A percentile compares a stretch with the other conserved stretches of the same genome.
Conservation (phyloP, 73 alveolate genomes). For the Stentor roeselii region DNA sequence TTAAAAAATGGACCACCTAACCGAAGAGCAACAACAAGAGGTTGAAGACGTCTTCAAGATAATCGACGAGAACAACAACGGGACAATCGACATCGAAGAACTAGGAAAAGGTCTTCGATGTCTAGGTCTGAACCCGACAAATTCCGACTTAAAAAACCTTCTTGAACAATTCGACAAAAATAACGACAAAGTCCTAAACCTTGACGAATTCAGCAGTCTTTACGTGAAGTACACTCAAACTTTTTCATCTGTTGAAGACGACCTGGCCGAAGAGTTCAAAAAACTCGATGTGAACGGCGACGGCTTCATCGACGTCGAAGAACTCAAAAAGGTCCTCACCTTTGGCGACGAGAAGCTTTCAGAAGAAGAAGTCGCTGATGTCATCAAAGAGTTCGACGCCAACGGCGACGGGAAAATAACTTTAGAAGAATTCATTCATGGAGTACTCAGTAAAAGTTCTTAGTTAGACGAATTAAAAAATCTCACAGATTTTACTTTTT, state of each 20-base stretch:
- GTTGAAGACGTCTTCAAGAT: background rate
- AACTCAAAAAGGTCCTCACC: background rate
- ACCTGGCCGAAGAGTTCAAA: background rate
- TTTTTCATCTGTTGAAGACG: background rate
- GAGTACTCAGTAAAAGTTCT: background rate
- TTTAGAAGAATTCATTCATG: background rate
- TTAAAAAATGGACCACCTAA: background rate
- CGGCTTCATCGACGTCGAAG: background rate
- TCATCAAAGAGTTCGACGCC: background rate
- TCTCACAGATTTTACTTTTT: too few relatives aligned
- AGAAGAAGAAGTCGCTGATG: background rate
- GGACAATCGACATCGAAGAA: background rate
- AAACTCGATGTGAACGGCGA: conserved; percentile 1
- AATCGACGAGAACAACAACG: background rate
- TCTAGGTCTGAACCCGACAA: conserved; percentile 10
- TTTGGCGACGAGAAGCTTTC: background rate
- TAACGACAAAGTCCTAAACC: background rate
- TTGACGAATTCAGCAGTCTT: background rate
- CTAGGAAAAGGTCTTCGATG: conserved; percentile 8
- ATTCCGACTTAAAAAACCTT: background rate
- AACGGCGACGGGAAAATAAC: background rate
- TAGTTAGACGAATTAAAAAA: too few relatives aligned
- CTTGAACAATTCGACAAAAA: background rate
- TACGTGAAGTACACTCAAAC: background rate
- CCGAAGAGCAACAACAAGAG: background rate